A percentile compares a stretch with the other conserved stretches of the same genome.
These are phyloP conservation scores for Microsporum audouinii DNA, from an alignment of 2,329 filamentous ascomycete genomes.

Conservation along the genomic window DNA sequence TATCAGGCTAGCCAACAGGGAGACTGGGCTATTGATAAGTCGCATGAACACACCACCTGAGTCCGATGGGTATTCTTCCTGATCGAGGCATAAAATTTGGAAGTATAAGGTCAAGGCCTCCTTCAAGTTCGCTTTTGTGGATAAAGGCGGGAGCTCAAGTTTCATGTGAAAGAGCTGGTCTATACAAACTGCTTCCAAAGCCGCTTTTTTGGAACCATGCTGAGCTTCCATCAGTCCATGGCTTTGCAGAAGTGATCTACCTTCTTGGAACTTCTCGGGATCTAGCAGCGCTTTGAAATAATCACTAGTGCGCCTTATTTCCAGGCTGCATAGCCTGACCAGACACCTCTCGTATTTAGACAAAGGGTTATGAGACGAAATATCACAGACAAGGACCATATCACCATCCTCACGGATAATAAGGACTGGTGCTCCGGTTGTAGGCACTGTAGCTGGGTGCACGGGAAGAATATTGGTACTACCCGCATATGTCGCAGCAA, in stretches of 20 bases:
- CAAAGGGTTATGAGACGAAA: slow-evolving; percentile 5
- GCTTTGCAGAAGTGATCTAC: slow-evolving; percentile 24
- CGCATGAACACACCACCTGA: neutral
- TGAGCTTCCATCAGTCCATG: slow-evolving; percentile 10
- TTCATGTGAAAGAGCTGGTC: slow-evolving; percentile 21
- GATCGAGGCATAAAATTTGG: slow-evolving; percentile 3
- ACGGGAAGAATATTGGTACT: neutral
- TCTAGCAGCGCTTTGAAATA: slow-evolving; percentile 34
- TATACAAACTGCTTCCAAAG: slow-evolving; percentile 15
- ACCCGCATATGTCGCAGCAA: neutral
- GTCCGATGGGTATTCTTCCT: neutral
- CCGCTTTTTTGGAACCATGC: slow-evolving; percentile 9
- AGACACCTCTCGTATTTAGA: slow-evolving; percentile 11
- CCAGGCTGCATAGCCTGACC: slow-evolving; percentile 27
- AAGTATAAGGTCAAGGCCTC: slow-evolving; percentile 10
- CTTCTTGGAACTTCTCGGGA: slow-evolving; percentile 33
- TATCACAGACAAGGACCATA: slow-evolving; percentile 26
- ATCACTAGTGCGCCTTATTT: slow-evolving; percentile 25
- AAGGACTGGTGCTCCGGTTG: neutral
- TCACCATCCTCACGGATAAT: slow-evolving; percentile 24
- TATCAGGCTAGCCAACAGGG: slow-evolving; percentile 11
- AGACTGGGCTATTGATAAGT: slow-evolving; percentile 8
- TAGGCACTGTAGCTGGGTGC: neutral
- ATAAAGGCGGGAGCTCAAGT: slow-evolving; percentile 22
- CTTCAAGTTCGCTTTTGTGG: slow-evolving; percentile 12